phyloP scores from a whole-genome alignment of 1,284 basidiomycete species.

The Leccinum cinnamomeum region DNA sequence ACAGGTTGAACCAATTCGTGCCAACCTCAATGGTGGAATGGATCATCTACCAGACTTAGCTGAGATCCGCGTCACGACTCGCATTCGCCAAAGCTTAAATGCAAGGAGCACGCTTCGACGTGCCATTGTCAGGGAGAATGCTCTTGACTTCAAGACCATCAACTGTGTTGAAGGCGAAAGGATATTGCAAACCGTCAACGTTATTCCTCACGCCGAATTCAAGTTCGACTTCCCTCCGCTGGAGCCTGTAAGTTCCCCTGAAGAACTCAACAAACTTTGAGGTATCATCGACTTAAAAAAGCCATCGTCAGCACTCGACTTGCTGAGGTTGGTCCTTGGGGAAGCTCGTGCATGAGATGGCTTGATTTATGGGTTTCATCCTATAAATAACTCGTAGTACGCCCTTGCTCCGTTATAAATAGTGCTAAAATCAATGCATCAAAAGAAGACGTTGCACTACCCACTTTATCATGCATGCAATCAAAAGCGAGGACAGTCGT shows the following conservation, averaged over 20 bases:
- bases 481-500: too few species aligned
- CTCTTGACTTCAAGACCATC: constrained; percentile 90
- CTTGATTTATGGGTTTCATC: too few species aligned
- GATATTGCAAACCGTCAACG: constrained; percentile 88
- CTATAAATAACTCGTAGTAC: too few species aligned
- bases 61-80: constrained; percentile 70
- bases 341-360: constrained; percentile 96
- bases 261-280: constrained; percentile 76
- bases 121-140: constrained; percentile 91
- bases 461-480: too few species aligned
- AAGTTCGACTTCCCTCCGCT: constrained; percentile 82
- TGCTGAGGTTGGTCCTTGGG: constrained; percentile 98
- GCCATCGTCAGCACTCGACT: constrained; percentile 96
- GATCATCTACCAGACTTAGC: constrained; percentile 94
- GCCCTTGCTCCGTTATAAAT: too few species aligned
- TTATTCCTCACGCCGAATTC: constrained; percentile 74
- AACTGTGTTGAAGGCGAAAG: constrained; percentile 87
- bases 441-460: too few species aligned
- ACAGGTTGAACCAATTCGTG: constrained; percentile 99
- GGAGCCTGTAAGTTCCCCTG: constrained; percentile 63
- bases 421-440: too few species aligned
- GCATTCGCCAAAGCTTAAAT: constrained; percentile 78
- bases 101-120: constrained; percentile 89
- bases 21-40: constrained; percentile 96
- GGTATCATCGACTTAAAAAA: constrained; percentile 95